Conservation (phyloP, 108 stramenopile genomes). For the Schizochytrium sp. region DNA sequence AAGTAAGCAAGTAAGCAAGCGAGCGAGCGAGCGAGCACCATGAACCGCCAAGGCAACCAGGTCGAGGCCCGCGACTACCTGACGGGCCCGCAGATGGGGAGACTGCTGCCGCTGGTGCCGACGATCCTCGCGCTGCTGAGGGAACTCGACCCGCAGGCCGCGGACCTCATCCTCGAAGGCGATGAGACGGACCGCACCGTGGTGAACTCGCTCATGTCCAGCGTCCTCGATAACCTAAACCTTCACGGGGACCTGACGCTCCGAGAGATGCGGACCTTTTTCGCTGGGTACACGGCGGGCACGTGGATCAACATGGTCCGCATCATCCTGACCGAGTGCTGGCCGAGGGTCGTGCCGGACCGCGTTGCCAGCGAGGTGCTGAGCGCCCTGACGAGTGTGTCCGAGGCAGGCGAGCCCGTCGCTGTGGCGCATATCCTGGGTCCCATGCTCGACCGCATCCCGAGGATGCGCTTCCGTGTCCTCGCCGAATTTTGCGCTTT, state of each 20-base stretch:
- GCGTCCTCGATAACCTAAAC: not conserved
- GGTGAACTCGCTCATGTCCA: not conserved
- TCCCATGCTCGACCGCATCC: not conserved
- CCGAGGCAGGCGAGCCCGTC: not conserved
- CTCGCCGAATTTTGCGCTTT: conserved; percentile 14
- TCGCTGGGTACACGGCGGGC: not conserved
- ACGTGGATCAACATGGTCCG: not conserved
- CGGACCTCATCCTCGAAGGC: not conserved
- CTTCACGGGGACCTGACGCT: not conserved
- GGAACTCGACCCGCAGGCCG: not conserved
- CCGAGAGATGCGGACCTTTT: not conserved
- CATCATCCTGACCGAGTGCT: not conserved
- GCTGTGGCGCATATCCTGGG: not conserved
- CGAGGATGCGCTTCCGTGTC: not conserved
- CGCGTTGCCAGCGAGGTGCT: not conserved
- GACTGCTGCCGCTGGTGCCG: not conserved
- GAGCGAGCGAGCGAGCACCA: no score
- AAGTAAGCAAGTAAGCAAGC: no score
- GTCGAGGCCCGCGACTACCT: not conserved
- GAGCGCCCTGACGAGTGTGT: not conserved
- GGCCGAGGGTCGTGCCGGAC: not conserved
- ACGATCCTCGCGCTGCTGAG: not conserved
- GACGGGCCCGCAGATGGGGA: not conserved
- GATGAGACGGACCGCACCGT: not conserved
- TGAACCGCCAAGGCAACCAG: not conserved